Evolutionary conservation across 768 basidiomycete genomes (phyloP).

Genomic region (Phlegmacium glaucopus): DNA sequence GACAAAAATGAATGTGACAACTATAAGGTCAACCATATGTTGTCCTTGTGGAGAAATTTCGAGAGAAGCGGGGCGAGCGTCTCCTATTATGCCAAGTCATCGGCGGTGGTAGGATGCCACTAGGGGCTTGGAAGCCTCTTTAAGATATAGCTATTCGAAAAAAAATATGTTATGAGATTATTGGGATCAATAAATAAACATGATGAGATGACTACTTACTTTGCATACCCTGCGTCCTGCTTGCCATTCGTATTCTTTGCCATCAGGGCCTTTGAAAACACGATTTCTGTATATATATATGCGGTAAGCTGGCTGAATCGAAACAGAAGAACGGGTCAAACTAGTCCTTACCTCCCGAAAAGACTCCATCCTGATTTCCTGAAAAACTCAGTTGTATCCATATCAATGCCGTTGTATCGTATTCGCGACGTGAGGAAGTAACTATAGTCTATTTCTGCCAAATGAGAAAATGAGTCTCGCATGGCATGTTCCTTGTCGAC

Average conservation of each 20-base stretch:
- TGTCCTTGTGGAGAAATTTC: constrained; percentile 10
- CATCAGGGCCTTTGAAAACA: constrained; percentile 31
- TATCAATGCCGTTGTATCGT: constrained; percentile 1
- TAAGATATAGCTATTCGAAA: constrained; percentile 1
- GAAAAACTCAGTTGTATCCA: constrained; percentile 8
- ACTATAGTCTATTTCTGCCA: constrained; percentile 13
- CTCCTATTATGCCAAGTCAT: background rate
- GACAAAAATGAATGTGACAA: constrained; percentile 13
- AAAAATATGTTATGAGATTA: background rate
- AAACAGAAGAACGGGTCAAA: background rate
- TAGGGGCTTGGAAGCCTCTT: background rate
- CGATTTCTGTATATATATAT: constrained; percentile 24
- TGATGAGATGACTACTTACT: constrained; percentile 3
- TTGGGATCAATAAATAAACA: background rate
- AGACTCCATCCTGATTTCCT: constrained; percentile 9
- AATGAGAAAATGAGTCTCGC: constrained; percentile 5
- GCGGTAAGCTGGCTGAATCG: too few relatives aligned
- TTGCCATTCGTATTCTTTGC: constrained; percentile 11
- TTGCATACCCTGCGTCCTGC: constrained; percentile 1
- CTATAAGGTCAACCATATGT: constrained; percentile 13
- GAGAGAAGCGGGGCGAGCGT: constrained; percentile 8
- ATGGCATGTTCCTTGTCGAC: background rate
- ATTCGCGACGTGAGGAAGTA: constrained; percentile 5
- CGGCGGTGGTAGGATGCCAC: constrained; percentile 5
- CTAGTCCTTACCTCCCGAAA: constrained; percentile 11